Evolutionary conservation across 345 rosid species (phyloP), one percentile per base, ranked within the genome.

Genomic region (Adansonia digitata): DNA sequence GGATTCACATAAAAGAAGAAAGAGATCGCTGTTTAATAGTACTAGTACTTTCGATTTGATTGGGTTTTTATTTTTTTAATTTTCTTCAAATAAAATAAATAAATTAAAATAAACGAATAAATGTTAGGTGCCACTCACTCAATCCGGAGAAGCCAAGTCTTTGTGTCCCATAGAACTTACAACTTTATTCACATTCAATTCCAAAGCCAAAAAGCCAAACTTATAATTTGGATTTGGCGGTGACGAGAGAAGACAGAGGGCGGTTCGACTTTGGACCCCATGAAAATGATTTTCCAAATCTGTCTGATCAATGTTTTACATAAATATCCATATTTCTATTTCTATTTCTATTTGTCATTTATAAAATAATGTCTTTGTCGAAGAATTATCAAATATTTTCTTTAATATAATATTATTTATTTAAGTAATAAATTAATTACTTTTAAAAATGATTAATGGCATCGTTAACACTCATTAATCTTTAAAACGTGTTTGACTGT

Each of bases 1-100:
- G 60, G 71, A 27, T 82, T 61, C 82, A 24, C 80, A 68, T 49
- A 31, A 18, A 69, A 5, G 24, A 68, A 10, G 9, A 69, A 48
- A 69, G n/a, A n/a, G n/a, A n/a, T n/a, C n/a, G 45, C 7, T 8
- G 4, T 37, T 63, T 63, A 18, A 35, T 39, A 63, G 20, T 31
- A 31, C 5, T 5, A 31, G 22, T 60, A 14, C 40, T 60, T 31
- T 31, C 22, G n/a, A 29, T 14, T 55, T 55, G 10, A 2, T 22
- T 22, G 9, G 24, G 27, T 7, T 55, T 55, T 8, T 55, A 42
- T 31, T 60, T 15, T 59, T 12, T 10, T 26, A 13, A 40, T 40
- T 40, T 40, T 5, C n/a, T 40, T 0, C 10, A 4, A 10, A 24
- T 24, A 24, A 13, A 56, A 24, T 22, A 24, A 56, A 26, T 14